Percentiles rank a stretch among this genome's conserved stretches.
These are phyloP conservation scores for Mucor ambiguus DNA, from an alignment of 371 early-diverging fungal species.

Conservation along the genomic window DNA sequence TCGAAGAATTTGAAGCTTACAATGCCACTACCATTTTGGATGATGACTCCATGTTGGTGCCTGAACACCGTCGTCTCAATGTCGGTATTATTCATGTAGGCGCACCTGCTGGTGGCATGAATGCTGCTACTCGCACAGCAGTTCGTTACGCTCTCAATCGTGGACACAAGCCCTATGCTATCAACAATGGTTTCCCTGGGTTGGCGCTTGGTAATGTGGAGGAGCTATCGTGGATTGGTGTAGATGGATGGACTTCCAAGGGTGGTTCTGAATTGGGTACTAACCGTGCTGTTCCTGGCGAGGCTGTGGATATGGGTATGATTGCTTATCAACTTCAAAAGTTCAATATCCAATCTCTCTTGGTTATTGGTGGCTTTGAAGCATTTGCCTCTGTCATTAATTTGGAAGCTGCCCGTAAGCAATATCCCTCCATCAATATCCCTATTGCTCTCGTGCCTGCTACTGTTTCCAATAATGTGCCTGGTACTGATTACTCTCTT, in stretches of 20 bases:
- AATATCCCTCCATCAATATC: conserved; percentile 90
- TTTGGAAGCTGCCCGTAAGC: conserved; percentile 67
- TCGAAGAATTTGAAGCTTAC: conserved; percentile 67
- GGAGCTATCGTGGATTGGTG: conserved; percentile 82
- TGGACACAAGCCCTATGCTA: conserved; percentile 84
- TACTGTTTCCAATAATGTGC: conserved; percentile 98
- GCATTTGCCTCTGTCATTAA: conserved; percentile 78
- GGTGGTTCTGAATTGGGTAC: conserved; percentile 98
- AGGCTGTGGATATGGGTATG: conserved; percentile 72
- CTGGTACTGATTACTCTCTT: conserved; percentile 85
- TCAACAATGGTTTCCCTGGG: conserved; percentile 95
- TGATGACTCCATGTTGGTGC: conserved; percentile 32
- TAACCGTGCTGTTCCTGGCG: conserved; percentile 85
- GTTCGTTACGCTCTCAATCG: conserved; percentile 86
- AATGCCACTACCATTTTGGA: conserved; percentile 51
- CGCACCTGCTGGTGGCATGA: conserved; percentile 98
- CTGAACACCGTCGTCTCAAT: conserved; percentile 63
- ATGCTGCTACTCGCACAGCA: conserved; percentile 92
- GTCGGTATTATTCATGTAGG: conserved; percentile 96
- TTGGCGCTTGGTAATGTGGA: conserved; percentile 80
- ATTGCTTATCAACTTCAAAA: conserved; percentile 92
- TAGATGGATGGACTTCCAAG: conserved; percentile 88
- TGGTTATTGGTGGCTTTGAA: conserved; percentile 97
- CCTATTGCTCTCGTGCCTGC: conserved; percentile 96
- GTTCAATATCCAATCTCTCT: conserved; percentile 82